phyloP scores from a whole-genome alignment of 176 grass and related monocot species.

The Paspalum notatum region DNA sequence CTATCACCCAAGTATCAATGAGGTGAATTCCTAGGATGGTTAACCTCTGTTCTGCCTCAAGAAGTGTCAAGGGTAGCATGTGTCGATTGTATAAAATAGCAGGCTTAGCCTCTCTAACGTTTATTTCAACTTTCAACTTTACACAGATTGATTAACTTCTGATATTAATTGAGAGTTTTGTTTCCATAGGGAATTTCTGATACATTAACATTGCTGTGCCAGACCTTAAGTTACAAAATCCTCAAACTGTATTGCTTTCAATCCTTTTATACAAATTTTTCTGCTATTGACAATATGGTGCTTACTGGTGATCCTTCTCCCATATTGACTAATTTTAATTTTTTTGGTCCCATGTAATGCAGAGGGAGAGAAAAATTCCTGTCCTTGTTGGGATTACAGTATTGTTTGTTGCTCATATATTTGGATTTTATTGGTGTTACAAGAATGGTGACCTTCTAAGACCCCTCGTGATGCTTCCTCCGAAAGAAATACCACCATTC shows the following conservation, averaged over 20 bases:
- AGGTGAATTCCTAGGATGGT: not conserved
- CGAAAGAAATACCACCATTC: slow-evolving; percentile 97
- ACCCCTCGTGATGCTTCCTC: slow-evolving; percentile 85
- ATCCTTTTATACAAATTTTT: slow-evolving; percentile 4
- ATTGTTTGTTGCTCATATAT: slow-evolving; percentile 82
- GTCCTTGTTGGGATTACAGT: slow-evolving; percentile 90
- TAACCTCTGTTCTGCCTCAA: not conserved
- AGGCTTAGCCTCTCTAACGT: not conserved
- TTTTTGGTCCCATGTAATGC: slow-evolving; percentile 29
- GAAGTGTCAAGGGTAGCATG: not conserved
- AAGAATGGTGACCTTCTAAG: slow-evolving; percentile 85
- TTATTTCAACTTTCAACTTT: too few species aligned
- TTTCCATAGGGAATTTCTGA: not conserved
- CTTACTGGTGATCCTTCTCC: not conserved
- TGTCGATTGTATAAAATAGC: not conserved
- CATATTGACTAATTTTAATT: slow-evolving; percentile 27
- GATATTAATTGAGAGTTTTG: not conserved
- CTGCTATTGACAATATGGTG: slow-evolving; percentile 14
- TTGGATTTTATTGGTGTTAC: slow-evolving; percentile 96
- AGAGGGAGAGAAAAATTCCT: slow-evolving; percentile 88
- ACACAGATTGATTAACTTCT: not conserved
- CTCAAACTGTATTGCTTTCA: not conserved
- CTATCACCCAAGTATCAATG: slow-evolving; percentile 10
- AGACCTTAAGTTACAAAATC: not conserved
- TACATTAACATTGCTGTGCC: not conserved